Evolutionary conservation across 768 basidiomycete species (phyloP), one percentile per base, ranked within the genome.

Genomic region (Strobilomyces confusus): DNA sequence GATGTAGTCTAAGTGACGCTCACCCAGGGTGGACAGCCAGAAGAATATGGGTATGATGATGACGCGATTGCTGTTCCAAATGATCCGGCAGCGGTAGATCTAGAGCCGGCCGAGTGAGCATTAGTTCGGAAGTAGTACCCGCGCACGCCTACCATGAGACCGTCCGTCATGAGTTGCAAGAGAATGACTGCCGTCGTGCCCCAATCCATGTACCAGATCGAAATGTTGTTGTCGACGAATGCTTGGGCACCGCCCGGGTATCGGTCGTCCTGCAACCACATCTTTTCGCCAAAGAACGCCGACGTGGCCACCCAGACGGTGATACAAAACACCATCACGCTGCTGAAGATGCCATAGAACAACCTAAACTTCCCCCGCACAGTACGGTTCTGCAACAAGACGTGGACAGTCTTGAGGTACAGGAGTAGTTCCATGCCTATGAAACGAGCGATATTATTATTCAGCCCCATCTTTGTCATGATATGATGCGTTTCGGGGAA

Each of bases 211-310:
- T 37, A 68, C 63, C 72, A 70, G 11, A 48, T 49, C 4, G 63
- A 23, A n/a, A 60, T 52, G 40, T 70, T 43, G 7, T 59, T 40
- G 12, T 33, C 45, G 37, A 71, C 61, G 52, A 73, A 77, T 5
- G 57, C 67, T 3, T 58, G 52, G 20, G 66, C 63, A 2, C 75
- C 75, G 0, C 73, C 73, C 12, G 73, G 72, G 44, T 65, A 72
- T 19, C 63, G 23, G 0, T 55, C 26, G 14, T 73, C 51, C 1
- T 65, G 38, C 15, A 77, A 56, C 76, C 76, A 77, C 60, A 73
- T 41, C 20, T 22, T 2, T 41, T 41, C 40, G 20, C 40, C 40
- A 19, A 41, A 41, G 19, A 41, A 13, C 13, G 40, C 40, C 40
- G 19, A 23, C 19, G 40, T 41, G 6, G 40, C 40, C 13, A 41